These are phyloP conservation scores for Irpex rosettiformis DNA, from an alignment of 1,284 basidiomycete genomes.

Conservation along the genomic window DNA sequence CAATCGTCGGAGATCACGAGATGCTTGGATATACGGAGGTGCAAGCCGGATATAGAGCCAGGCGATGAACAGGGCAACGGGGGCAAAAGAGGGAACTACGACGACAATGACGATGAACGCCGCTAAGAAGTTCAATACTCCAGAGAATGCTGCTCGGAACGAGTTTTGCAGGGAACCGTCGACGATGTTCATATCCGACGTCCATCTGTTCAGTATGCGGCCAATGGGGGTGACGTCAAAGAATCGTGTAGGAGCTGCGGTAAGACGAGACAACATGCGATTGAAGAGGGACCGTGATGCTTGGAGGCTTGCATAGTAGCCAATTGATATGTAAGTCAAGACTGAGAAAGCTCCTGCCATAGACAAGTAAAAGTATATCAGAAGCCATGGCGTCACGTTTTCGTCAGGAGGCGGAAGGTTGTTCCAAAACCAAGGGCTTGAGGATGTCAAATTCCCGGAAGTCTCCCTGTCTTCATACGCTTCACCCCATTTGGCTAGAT, in stretches of 20 bases:
- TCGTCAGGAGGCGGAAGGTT: slow-evolving; percentile 52
- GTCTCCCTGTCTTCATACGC: slow-evolving; percentile 45
- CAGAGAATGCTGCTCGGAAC: slow-evolving; percentile 50
- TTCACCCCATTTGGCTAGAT: slow-evolving; percentile 63
- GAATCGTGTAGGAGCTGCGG: slow-evolving; percentile 60
- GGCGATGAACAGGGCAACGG: slow-evolving; percentile 67
- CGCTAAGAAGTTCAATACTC: slow-evolving; percentile 60
- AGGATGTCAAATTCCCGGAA: slow-evolving; percentile 24
- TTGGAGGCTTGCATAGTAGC: slow-evolving; percentile 64
- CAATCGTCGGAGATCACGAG: slow-evolving; percentile 68
- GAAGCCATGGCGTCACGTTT: slow-evolving; percentile 61
- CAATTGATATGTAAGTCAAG: slow-evolving; percentile 54
- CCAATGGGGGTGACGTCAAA: slow-evolving; percentile 71
- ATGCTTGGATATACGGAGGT: slow-evolving; percentile 64
- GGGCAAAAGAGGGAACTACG: slow-evolving; percentile 64
- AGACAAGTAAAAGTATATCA: slow-evolving; percentile 63
- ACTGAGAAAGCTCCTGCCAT: slow-evolving; percentile 50
- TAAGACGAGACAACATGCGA: slow-evolving; percentile 49
- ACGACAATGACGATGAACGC: slow-evolving; percentile 64
- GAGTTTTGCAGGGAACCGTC: slow-evolving; percentile 61
- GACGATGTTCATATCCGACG: slow-evolving; percentile 74
- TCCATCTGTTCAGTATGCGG: slow-evolving; percentile 77
- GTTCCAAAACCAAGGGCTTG: slow-evolving; percentile 36
- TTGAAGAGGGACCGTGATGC: slow-evolving; percentile 59
- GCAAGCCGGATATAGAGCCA: slow-evolving; percentile 72